These are phyloP conservation scores for Colletotrichum noveboracense DNA, from an alignment of 2,329 filamentous ascomycete species.

Conservation along the genomic window DNA sequence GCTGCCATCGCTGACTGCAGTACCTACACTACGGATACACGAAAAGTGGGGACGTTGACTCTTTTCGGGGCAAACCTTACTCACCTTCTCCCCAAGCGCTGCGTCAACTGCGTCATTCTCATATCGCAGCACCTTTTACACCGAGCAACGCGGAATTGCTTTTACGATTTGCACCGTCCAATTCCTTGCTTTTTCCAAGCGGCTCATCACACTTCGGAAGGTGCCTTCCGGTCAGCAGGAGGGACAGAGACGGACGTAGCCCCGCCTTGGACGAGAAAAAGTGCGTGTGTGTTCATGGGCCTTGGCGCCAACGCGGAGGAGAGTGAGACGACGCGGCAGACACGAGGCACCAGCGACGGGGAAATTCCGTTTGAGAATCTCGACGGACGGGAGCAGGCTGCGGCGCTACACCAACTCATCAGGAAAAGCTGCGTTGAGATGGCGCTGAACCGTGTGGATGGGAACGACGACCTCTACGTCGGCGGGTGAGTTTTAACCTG, in stretches of 20 bases:
- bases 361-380: neutral
- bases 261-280: neutral
- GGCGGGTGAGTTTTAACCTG: constrained; percentile 37
- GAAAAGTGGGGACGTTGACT: neutral
- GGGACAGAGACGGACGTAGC: neutral
- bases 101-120: neutral
- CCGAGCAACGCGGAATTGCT: neutral
- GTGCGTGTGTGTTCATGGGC: neutral
- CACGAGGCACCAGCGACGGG: neutral
- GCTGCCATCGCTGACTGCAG: neutral
- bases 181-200: neutral
- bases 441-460: constrained; percentile 48
- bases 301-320: neutral
- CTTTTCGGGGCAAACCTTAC: neutral
- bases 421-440: constrained; percentile 39
- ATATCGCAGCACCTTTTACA: neutral
- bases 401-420: constrained; percentile 11
- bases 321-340: neutral
- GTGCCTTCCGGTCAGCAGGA: neutral
- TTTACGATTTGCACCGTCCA: neutral
- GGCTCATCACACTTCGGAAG: neutral
- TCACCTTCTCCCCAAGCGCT: neutral
- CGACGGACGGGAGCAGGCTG: neutral
- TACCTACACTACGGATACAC: neutral
- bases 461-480: constrained; percentile 45